phyloP scores from a whole-genome alignment of 2,329 filamentous ascomycete genomes.

The Ophiostoma piceae region DNA sequence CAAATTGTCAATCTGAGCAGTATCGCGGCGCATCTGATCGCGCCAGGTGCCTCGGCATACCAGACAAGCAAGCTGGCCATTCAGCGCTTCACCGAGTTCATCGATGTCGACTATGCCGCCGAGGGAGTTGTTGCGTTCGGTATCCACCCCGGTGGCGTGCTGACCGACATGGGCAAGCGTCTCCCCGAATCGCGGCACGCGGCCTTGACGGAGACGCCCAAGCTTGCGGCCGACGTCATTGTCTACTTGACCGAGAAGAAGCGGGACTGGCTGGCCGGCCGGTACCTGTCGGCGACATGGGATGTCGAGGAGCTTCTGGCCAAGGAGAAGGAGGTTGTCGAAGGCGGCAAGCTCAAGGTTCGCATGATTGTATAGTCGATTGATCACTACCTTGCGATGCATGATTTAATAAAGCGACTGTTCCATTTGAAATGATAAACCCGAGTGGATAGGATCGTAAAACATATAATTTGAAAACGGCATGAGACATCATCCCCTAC shows the following conservation, averaged over 20 bases:
- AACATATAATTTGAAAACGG: not conserved
- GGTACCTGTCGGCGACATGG: slow-evolving; percentile 29
- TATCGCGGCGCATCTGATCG: slow-evolving; percentile 36
- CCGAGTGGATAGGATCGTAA: too few relatives aligned
- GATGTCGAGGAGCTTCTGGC: slow-evolving; percentile 29
- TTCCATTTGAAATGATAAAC: too few relatives aligned
- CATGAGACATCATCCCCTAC: not conserved
- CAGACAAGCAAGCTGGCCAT: slow-evolving; percentile 44
- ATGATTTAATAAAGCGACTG: not conserved
- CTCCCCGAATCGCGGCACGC: slow-evolving; percentile 32
- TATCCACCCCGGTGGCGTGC: slow-evolving; percentile 44
- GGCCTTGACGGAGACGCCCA: slow-evolving; percentile 27
- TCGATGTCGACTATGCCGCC: slow-evolving; percentile 40
- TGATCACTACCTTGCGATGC: too few relatives aligned
- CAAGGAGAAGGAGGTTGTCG: slow-evolving; percentile 27
- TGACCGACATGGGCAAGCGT: slow-evolving; percentile 39
- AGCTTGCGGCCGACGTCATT: slow-evolving; percentile 28
- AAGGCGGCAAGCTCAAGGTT: slow-evolving; percentile 27
- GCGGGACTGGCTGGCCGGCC: slow-evolving; percentile 28
- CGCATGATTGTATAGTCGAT: slow-evolving; percentile 24
- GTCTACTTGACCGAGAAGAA: slow-evolving; percentile 29
- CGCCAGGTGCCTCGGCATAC: slow-evolving; percentile 40
- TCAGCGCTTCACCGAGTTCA: slow-evolving; percentile 42
- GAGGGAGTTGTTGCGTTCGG: slow-evolving; percentile 40
- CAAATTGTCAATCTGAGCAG: slow-evolving; percentile 41